phyloP scores from a whole-genome alignment of 2,329 filamentous ascomycete genomes.

The Parascedosporium putredinis region DNA sequence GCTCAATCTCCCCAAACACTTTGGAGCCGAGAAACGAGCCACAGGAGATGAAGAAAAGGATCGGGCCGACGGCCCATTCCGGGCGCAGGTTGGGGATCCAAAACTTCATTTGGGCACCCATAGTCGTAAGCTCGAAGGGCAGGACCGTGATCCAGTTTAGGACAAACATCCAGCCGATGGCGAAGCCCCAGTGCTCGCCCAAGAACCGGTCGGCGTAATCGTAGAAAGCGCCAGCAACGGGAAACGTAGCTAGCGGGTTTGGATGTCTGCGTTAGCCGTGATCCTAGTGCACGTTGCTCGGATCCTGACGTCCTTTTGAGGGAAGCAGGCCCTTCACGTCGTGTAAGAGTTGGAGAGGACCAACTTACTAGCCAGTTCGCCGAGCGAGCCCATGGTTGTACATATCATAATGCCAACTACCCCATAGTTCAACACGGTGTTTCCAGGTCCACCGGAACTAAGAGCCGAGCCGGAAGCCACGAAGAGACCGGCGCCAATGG shows the following conservation, averaged over 20 bases:
- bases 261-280: background rate
- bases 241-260: conserved; percentile 18
- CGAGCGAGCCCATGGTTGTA: conserved; percentile 19
- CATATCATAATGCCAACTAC: conserved; percentile 22
- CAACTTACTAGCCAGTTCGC: conserved; percentile 18
- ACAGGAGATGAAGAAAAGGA: conserved; percentile 26
- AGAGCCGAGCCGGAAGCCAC: conserved; percentile 22
- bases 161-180: conserved; percentile 29
- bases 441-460: conserved; percentile 20
- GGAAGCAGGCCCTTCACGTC: background rate
- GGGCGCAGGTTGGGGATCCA: conserved; percentile 18
- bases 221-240: conserved; percentile 27
- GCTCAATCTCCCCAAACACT: conserved; percentile 38
- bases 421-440: conserved; percentile 21
- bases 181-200: conserved; percentile 26
- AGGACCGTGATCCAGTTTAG: conserved; percentile 25
- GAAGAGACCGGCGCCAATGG: conserved; percentile 26
- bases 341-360: background rate
- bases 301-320: too few species aligned
- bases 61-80: conserved; percentile 24
- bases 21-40: conserved; percentile 36
- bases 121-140: conserved; percentile 26
- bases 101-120: conserved; percentile 20
- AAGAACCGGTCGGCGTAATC: conserved; percentile 27
- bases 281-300: too few species aligned